Conservation (phyloP, 139 green algal genomes). For the Picochlorum sp. region DNA sequence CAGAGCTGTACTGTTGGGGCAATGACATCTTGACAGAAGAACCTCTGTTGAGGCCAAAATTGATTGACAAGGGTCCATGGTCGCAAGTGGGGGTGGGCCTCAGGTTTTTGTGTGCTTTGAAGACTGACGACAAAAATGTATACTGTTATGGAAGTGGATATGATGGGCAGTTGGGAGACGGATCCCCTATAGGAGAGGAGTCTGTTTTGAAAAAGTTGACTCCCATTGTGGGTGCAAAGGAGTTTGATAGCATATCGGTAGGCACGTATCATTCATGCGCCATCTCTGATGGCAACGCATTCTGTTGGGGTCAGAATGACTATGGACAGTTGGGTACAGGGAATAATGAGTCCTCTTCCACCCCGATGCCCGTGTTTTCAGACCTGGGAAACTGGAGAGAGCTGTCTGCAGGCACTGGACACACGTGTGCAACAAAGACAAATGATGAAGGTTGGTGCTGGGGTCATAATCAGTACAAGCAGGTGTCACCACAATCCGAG, state of each 20-base stretch:
- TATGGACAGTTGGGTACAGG: slow-evolving; percentile 5
- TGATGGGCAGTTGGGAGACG: neutral
- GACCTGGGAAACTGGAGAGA: neutral
- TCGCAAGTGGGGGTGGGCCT: slow-evolving; percentile 8
- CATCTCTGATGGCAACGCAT: neutral
- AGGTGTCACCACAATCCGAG: slow-evolving; percentile 1
- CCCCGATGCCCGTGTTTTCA: neutral
- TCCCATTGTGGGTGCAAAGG: neutral
- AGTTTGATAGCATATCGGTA: neutral
- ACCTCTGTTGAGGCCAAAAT: neutral
- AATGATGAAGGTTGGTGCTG: neutral
- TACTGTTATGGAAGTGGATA: neutral
- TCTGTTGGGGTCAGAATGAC: neutral
- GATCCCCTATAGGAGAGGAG: neutral
- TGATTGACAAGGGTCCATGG: slow-evolving; percentile 5
- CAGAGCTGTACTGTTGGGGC: slow-evolving; percentile 7
- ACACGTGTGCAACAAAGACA: slow-evolving; percentile 7
- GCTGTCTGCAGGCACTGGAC: neutral
- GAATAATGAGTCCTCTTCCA: neutral
- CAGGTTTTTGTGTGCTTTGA: slow-evolving; percentile 4
- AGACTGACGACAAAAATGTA: slow-evolving; percentile 3
- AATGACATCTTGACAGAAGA: neutral
- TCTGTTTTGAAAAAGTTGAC: neutral
- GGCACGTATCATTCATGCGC: neutral
- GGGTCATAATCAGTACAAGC: slow-evolving; percentile 3